A percentile compares a stretch with the other conserved stretches of the same genome.
These are phyloP conservation scores for Plantago coronopus DNA, from an alignment of 305 asterid species.

Conservation along the genomic window DNA sequence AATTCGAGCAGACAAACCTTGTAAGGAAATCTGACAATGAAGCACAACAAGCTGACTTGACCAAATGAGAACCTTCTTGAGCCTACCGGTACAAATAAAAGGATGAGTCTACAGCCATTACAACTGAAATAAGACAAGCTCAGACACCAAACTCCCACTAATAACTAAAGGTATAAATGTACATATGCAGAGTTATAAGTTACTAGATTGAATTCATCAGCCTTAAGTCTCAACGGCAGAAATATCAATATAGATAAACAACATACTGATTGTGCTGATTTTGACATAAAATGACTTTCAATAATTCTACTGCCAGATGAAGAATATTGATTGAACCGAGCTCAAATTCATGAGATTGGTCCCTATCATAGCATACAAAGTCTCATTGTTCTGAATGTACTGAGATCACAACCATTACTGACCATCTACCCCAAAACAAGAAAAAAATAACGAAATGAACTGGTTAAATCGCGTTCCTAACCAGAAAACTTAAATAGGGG, in stretches of 20 bases:
- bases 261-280: background rate
- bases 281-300: no score
- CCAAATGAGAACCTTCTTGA: slow-evolving; percentile 52
- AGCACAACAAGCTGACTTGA: slow-evolving; percentile 81
- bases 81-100: slow-evolving; percentile 36
- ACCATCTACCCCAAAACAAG: no score
- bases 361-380: no score
- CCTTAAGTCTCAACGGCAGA: background rate
- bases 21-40: slow-evolving; percentile 71
- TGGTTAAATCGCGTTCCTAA: background rate
- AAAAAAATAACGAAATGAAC: background rate
- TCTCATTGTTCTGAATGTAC: background rate
- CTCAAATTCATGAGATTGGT: no score
- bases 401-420: no score
- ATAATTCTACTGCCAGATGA: no score
- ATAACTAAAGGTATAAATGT: background rate
- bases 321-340: no score
- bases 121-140: background rate
- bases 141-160: no score
- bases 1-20: slow-evolving; percentile 45
- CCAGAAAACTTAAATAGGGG: background rate
- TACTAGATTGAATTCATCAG: background rate
- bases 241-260: background rate
- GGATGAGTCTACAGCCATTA: slow-evolving; percentile 18
- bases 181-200: background rate